phyloP scores from a whole-genome alignment of 352 stramenopile species.

The Aphanomyces cochlioides region DNA sequence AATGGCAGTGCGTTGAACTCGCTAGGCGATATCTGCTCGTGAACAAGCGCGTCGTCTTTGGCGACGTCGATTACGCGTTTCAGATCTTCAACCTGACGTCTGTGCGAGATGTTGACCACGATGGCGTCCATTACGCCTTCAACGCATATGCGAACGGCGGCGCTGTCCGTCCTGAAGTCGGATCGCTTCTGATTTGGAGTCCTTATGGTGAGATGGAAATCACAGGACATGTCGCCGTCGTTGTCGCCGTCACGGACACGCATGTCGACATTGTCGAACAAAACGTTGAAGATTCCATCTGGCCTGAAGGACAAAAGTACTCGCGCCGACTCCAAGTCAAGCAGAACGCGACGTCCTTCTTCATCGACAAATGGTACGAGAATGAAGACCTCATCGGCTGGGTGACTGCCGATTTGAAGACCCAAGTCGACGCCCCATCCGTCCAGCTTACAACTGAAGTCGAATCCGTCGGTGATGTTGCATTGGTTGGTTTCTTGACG shows the following conservation, averaged over 20 bases:
- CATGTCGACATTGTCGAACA: conserved; percentile 30
- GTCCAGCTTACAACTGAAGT: neutral
- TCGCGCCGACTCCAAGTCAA: conserved; percentile 28
- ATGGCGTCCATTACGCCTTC: neutral
- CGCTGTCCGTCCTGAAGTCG: neutral
- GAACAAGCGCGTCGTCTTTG: conserved; percentile 26
- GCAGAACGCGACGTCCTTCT: conserved; percentile 25
- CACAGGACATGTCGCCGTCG: conserved; percentile 26
- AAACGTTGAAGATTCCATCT: conserved; percentile 29
- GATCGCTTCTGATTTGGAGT: conserved; percentile 26
- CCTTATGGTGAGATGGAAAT: conserved; percentile 19
- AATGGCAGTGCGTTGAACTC: conserved; percentile 28
- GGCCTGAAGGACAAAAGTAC: conserved; percentile 16
- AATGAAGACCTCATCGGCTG: conserved; percentile 26
- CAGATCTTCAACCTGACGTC: conserved; percentile 24
- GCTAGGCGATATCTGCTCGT: conserved; percentile 24
- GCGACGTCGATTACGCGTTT: conserved; percentile 27
- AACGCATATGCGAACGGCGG: conserved; percentile 22
- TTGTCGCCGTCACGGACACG: conserved; percentile 26
- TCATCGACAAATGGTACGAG: conserved; percentile 27
- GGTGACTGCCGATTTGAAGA: conserved; percentile 10
- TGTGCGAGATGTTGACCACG: neutral
- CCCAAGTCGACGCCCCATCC: neutral
- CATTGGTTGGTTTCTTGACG: neutral
- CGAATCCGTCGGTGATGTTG: conserved; percentile 6